Percentiles rank a stretch among this genome's conserved stretches.
These are phyloP conservation scores for Aegilops umbellulata DNA, from an alignment of 176 grass and related monocot species.

Conservation along the genomic window DNA sequence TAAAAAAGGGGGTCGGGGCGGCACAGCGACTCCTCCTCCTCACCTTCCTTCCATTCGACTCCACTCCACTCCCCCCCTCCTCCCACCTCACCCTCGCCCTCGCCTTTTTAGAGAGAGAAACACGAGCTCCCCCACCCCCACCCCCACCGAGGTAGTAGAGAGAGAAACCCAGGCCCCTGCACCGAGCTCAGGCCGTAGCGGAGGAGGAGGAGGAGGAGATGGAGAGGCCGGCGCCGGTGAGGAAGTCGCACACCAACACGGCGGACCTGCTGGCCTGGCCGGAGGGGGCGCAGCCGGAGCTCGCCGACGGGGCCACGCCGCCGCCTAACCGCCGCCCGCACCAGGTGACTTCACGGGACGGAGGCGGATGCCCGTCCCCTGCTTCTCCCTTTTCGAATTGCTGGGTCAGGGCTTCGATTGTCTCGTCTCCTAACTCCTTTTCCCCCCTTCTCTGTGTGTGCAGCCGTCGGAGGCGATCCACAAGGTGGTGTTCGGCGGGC, in stretches of 20 bases:
- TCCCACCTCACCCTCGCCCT: conserved; percentile 6
- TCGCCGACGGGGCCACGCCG: conserved; percentile 29
- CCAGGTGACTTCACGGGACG: conserved; percentile 33
- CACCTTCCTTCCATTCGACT: conserved; percentile 88
- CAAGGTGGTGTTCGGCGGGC: conserved; percentile 92
- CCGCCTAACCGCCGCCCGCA: conserved; percentile 50
- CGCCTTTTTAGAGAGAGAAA: conserved; percentile 58
- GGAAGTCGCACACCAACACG: conserved; percentile 86
- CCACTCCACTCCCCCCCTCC: conserved; percentile 13
- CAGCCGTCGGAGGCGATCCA: conserved; percentile 89
- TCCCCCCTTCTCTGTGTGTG: not conserved
- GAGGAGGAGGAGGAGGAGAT: conserved; percentile 22
- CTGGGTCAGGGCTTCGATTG: not conserved
- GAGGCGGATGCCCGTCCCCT: not conserved
- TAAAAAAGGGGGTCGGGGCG: conserved; percentile 23
- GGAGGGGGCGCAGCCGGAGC: conserved; percentile 50
- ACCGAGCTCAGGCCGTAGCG: not conserved
- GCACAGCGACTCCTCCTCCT: conserved; percentile 59
- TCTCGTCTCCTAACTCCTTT: not conserved
- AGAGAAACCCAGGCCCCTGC: not conserved
- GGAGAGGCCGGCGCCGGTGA: conserved; percentile 89
- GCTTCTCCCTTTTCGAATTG: conserved; percentile 12
- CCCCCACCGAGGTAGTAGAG: conserved; percentile 28
- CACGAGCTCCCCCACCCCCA: not conserved
- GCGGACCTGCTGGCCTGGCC: conserved; percentile 93